These are phyloP conservation scores for Aureobasidium zeae DNA, from an alignment of 2,329 filamentous ascomycete species.

Conservation along the genomic window DNA sequence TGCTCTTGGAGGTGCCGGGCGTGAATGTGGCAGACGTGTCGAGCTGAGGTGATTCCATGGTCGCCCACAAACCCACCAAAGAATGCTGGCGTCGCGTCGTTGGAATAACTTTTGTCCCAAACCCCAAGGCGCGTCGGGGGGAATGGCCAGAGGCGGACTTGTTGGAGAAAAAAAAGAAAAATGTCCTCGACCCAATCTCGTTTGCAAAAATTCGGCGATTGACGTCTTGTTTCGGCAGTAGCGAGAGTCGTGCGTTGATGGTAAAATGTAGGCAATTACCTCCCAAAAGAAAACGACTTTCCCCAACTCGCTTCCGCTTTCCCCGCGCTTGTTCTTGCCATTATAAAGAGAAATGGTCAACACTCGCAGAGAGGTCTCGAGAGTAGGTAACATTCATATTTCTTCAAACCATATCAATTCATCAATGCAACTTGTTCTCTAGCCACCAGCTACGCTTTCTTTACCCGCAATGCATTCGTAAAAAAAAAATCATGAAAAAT, in stretches of 20 bases:
- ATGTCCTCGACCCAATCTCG: background rate
- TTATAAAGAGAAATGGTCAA: too few relatives aligned
- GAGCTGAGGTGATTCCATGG: slow-evolving; percentile 6
- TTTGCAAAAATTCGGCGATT: background rate
- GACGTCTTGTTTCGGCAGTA: background rate
- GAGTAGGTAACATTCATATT: slow-evolving; percentile 4
- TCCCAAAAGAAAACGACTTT: slow-evolving; percentile 1
- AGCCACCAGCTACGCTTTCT: too few relatives aligned
- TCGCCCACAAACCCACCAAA: too few relatives aligned
- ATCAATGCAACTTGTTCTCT: background rate
- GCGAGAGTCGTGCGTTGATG: slow-evolving; percentile 4
- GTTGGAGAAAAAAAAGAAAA: background rate
- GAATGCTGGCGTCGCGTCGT: slow-evolving; percentile 12
- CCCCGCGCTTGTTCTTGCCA: background rate
- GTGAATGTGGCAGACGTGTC: background rate
- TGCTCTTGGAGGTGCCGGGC: slow-evolving; percentile 6
- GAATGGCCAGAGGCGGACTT: too few relatives aligned
- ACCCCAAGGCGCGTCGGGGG: too few relatives aligned
- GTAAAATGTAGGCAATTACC: background rate
- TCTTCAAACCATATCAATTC: background rate
- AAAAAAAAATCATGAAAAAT: too few relatives aligned
- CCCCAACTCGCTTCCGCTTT: slow-evolving; percentile 1
- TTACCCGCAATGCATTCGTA: too few relatives aligned
- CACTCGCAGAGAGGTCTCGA: too few relatives aligned
- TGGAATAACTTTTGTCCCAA: too few relatives aligned